phyloP scores from a whole-genome alignment of 805 yeast genomes.

The Metschnikowia drakensbergensis region DNA sequence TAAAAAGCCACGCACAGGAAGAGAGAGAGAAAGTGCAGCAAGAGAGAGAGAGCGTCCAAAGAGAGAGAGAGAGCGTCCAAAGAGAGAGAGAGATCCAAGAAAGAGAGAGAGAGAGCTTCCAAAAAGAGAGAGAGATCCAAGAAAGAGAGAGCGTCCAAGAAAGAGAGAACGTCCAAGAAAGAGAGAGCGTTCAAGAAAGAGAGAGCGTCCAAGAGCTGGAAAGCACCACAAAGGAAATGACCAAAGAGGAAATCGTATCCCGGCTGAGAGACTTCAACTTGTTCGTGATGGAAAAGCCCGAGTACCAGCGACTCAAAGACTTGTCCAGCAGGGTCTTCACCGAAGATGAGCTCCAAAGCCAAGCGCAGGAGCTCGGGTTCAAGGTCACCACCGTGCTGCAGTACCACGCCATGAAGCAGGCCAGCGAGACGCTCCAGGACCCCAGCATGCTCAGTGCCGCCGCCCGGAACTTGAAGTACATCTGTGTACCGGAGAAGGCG shows the following conservation, averaged over 20 bases:
- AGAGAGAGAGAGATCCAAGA: too few relatives aligned
- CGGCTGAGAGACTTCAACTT: constrained; percentile 15
- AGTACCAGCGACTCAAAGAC: constrained; percentile 14
- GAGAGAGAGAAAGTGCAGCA: neutral
- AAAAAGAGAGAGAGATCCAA: too few relatives aligned
- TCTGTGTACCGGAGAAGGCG: constrained; percentile 56
- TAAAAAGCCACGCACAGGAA: neutral
- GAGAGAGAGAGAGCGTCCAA: too few relatives aligned
- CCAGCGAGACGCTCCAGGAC: constrained; percentile 16
- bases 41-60: too few relatives aligned
- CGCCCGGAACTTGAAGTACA: constrained; percentile 45
- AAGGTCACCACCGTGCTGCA: constrained; percentile 34
- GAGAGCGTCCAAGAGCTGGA: too few relatives aligned
- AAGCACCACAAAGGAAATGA: constrained; percentile 1
- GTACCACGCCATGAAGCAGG: constrained; percentile 18
- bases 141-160: too few relatives aligned
- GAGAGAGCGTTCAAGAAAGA: too few relatives aligned
- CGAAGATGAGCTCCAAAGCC: constrained; percentile 20
- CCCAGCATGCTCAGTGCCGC: constrained; percentile 27
- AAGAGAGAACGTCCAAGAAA: too few relatives aligned
- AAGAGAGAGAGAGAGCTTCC: too few relatives aligned
- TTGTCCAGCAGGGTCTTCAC: constrained; percentile 16
- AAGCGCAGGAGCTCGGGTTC: constrained; percentile 43
- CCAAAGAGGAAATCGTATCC: constrained; percentile 22
- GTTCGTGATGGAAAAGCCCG: constrained; percentile 15